A percentile compares a stretch with the other conserved stretches of the same genome.
Evolutionary conservation across 805 yeast genomes (phyloP).

Genomic region (Lipomyces japonicus): DNA sequence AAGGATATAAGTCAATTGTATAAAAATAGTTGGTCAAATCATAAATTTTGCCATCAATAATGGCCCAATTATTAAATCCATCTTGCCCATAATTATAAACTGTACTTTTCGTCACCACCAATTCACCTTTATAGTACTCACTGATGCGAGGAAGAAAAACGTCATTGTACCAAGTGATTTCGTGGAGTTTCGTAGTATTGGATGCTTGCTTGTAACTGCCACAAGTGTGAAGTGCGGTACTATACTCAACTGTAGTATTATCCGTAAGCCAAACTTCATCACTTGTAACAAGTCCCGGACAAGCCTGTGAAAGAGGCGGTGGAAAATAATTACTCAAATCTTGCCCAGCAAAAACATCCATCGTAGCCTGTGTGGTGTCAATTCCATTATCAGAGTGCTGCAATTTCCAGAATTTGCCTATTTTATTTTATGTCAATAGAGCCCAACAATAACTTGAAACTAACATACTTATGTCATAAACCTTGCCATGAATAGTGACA

Average conservation of each 20-base stretch:
- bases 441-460: not conserved
- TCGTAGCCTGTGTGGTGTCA: constrained; percentile 35
- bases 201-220: constrained; percentile 35
- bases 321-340: constrained; percentile 43
- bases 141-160: constrained; percentile 38
- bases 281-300: constrained; percentile 40
- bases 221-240: constrained; percentile 36
- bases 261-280: constrained; percentile 31
- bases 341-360: constrained; percentile 42
- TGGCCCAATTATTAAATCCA: constrained; percentile 35
- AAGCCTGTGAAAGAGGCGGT: constrained; percentile 41
- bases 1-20: constrained; percentile 35
- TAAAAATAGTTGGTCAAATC: constrained; percentile 41
- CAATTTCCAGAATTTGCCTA: constrained; percentile 36
- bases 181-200: constrained; percentile 36
- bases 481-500: constrained; percentile 42
- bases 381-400: constrained; percentile 43
- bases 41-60: constrained; percentile 38
- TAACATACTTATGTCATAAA: constrained; percentile 40
- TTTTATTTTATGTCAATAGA: too few relatives aligned
- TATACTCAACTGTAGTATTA: constrained; percentile 35
- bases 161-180: constrained; percentile 39
- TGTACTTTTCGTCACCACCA: constrained; percentile 37
- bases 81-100: constrained; percentile 31
- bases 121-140: constrained; percentile 38